These are phyloP conservation scores for Inga leiocalycina DNA, from an alignment of 306 rosid genomes.

Conservation along the genomic window DNA sequence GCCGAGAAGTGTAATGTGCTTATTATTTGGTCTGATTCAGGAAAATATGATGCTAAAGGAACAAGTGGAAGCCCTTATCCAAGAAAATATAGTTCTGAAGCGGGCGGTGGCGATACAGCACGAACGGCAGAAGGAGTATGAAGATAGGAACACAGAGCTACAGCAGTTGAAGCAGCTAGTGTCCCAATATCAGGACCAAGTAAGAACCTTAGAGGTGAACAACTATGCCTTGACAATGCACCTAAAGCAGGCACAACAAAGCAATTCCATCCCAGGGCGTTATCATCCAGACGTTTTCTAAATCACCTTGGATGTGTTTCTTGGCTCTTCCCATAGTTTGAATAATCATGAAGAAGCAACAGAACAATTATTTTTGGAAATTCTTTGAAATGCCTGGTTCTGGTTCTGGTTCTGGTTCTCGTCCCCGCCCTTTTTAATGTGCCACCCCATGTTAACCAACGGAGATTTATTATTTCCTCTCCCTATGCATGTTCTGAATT, in stretches of 20 bases:
- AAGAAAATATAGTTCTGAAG: conserved; percentile 74
- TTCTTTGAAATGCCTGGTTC: conserved; percentile 8
- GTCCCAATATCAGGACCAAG: conserved; percentile 78
- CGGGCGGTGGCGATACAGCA: conserved; percentile 79
- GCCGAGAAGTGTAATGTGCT: conserved; percentile 19
- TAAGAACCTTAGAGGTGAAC: conserved; percentile 86
- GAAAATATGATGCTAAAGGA: conserved; percentile 78
- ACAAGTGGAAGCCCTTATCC: conserved; percentile 71
- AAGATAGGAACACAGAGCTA: conserved; percentile 67
- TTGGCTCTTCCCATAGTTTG: conserved; percentile 13
- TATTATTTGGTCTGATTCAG: conserved; percentile 40
- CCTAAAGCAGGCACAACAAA: conserved; percentile 84
- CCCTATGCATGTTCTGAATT: conserved; percentile 1
- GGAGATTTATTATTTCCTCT: background rate
- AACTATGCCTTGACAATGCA: conserved; percentile 87
- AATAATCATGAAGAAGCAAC: conserved; percentile 16
- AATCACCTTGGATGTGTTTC: conserved; percentile 13
- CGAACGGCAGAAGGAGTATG: conserved; percentile 73
- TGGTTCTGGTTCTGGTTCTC: background rate
- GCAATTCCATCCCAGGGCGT: conserved; percentile 79
- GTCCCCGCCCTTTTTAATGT: background rate
- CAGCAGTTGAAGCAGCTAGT: conserved; percentile 75
- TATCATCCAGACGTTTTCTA: conserved; percentile 89
- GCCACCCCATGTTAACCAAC: background rate
- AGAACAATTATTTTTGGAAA: background rate